Percentiles rank a stretch among this genome's conserved stretches.
These are phyloP conservation scores for Leishmania lainsoni DNA, from an alignment of 208 protist genomes.

Conservation along the genomic window DNA sequence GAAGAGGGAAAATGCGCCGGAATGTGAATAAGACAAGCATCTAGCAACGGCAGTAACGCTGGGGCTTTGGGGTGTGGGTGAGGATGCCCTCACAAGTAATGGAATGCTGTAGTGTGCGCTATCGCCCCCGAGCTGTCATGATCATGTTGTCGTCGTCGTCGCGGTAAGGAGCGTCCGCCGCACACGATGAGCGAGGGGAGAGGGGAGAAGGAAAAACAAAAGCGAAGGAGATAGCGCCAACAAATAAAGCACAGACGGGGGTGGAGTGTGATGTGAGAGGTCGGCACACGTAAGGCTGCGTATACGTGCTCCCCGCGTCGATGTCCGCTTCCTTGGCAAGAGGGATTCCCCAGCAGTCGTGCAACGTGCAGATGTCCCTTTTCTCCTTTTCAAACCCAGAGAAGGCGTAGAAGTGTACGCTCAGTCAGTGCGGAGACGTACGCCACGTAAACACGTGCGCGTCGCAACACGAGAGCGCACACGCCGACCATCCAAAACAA, in stretches of 20 bases:
- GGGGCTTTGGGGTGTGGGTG: background rate
- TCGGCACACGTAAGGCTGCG: background rate
- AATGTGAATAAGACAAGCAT: background rate
- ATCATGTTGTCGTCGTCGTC: background rate
- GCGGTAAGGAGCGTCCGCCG: background rate
- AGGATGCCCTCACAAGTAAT: background rate
- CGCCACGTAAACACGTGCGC: too few relatives aligned
- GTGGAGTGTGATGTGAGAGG: background rate
- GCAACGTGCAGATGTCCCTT: background rate
- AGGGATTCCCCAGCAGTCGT: background rate
- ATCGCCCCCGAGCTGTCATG: background rate
- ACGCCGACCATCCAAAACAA: background rate
- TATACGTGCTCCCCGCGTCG: background rate
- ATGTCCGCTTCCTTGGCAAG: background rate
- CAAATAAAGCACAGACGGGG: background rate
- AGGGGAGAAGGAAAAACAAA: background rate
- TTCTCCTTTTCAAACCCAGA: too few relatives aligned
- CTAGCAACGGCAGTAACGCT: background rate
- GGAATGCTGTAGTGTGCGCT: background rate
- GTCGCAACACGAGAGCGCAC: background rate
- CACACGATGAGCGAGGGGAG: background rate
- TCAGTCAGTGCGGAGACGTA: background rate
- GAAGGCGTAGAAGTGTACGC: background rate
- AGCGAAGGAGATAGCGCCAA: background rate
- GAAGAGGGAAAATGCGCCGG: background rate